Evolutionary conservation across 2,329 filamentous ascomycete genomes (phyloP).

Genomic region (Leptodontidium sp.): DNA sequence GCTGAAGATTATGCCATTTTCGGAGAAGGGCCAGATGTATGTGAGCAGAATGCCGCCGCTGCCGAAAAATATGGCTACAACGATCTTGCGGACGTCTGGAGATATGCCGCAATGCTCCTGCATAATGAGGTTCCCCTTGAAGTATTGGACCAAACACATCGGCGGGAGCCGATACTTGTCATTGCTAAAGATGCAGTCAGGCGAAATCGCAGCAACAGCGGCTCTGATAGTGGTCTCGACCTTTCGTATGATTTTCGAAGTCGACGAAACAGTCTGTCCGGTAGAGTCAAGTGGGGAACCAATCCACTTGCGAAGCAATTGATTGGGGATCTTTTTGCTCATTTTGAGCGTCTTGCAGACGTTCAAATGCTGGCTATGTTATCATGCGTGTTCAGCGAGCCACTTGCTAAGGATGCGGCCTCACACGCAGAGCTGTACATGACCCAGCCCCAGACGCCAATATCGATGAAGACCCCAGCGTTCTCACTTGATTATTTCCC

Average conservation of each 20-base stretch:
- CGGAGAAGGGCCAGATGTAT: constrained; percentile 82
- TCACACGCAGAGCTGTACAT: constrained; percentile 65
- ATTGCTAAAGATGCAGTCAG: constrained; percentile 70
- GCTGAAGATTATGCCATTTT: constrained; percentile 85
- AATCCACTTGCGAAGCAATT: constrained; percentile 70
- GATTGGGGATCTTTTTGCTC: constrained; percentile 67
- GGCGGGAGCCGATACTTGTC: constrained; percentile 64
- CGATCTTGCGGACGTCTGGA: constrained; percentile 85
- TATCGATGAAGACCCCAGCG: constrained; percentile 71
- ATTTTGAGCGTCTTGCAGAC: constrained; percentile 69
- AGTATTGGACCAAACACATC: constrained; percentile 62
- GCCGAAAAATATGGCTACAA: constrained; percentile 74
- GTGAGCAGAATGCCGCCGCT: constrained; percentile 81
- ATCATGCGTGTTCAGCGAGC: constrained; percentile 72
- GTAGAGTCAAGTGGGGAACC: constrained; percentile 72
- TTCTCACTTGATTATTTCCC: constrained; percentile 75
- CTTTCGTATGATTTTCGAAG: constrained; percentile 51
- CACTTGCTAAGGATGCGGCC: constrained; percentile 61
- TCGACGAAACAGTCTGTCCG: constrained; percentile 52
- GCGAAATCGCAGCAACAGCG: constrained; percentile 47
- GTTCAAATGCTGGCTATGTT: constrained; percentile 78
- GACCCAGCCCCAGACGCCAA: constrained; percentile 66
- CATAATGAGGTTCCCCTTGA: constrained; percentile 78
- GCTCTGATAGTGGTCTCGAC: constrained; percentile 58
- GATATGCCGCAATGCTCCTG: constrained; percentile 78